phyloP scores from a whole-genome alignment of 805 yeast genomes.

The Nakazawaea wickerhamii region DNA sequence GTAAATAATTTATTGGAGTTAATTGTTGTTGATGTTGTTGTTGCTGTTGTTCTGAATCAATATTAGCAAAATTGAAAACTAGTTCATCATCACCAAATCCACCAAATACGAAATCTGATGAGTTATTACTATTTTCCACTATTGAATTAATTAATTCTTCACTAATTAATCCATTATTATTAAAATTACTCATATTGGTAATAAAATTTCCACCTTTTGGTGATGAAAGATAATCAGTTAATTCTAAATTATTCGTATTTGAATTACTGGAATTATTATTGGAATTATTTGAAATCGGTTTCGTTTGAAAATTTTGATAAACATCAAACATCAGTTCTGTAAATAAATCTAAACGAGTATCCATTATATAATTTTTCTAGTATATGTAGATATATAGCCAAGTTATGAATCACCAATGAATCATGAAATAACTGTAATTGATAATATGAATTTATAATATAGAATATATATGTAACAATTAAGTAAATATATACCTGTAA shows the following conservation, averaged over 20 bases:
- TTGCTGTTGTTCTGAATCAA: neutral
- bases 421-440: too few relatives aligned
- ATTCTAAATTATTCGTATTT: neutral
- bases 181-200: neutral
- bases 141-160: neutral
- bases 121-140: neutral
- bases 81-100: neutral
- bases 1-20: neutral
- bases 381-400: too few relatives aligned
- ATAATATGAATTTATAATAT: too few relatives aligned
- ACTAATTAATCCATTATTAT: neutral
- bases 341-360: constrained; percentile 2
- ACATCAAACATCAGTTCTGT: constrained; percentile 9
- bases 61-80: neutral
- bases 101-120: neutral
- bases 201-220: neutral
- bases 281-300: neutral
- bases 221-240: neutral
- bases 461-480: too few relatives aligned
- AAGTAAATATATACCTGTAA: too few relatives aligned
- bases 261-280: neutral
- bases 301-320: constrained; percentile 5
- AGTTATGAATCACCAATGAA: too few relatives aligned
- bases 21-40: neutral
- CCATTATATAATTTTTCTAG: constrained; percentile 3